These are phyloP conservation scores for Endocalyx cinctus DNA, from an alignment of 2,329 filamentous ascomycete species.

Conservation along the genomic window DNA sequence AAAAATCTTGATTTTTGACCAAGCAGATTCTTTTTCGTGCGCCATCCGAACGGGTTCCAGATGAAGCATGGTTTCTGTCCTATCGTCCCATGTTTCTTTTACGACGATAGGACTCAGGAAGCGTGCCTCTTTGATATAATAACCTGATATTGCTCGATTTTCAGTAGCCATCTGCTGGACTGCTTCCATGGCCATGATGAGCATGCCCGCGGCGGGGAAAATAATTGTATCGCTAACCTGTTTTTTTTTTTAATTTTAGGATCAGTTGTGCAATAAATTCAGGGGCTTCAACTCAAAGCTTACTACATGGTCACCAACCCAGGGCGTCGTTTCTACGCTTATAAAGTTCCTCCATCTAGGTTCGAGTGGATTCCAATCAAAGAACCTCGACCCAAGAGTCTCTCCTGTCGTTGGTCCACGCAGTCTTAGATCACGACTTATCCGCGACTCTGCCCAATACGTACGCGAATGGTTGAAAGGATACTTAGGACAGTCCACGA, in stretches of 20 bases:
- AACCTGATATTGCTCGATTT: conserved; percentile 18
- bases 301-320: conserved; percentile 43
- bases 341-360: conserved; percentile 42
- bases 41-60: conserved; percentile 19
- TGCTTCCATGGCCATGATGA: conserved; percentile 35
- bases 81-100: conserved; percentile 21
- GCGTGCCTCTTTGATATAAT: conserved; percentile 23
- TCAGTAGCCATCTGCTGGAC: conserved; percentile 20
- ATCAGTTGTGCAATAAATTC: no score
- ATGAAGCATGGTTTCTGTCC: conserved; percentile 27
- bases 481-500: conserved; percentile 35
- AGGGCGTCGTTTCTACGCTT: conserved; percentile 34
- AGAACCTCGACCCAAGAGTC: conserved; percentile 20
- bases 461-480: conserved; percentile 34
- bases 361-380: conserved; percentile 23
- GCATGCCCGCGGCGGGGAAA: conserved; percentile 32
- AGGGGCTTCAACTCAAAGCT: no score
- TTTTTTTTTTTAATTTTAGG: no score
- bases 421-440: conserved; percentile 26
- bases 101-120: conserved; percentile 29
- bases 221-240: conserved; percentile 22
- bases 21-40: conserved; percentile 18
- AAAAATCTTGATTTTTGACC: conserved; percentile 27
- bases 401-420: conserved; percentile 22
- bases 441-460: conserved; percentile 34